Percentiles rank a stretch among this genome's conserved stretches.
These are phyloP conservation scores for Alternaria consortialis DNA, from an alignment of 2,329 filamentous ascomycete genomes.

Conservation along the genomic window DNA sequence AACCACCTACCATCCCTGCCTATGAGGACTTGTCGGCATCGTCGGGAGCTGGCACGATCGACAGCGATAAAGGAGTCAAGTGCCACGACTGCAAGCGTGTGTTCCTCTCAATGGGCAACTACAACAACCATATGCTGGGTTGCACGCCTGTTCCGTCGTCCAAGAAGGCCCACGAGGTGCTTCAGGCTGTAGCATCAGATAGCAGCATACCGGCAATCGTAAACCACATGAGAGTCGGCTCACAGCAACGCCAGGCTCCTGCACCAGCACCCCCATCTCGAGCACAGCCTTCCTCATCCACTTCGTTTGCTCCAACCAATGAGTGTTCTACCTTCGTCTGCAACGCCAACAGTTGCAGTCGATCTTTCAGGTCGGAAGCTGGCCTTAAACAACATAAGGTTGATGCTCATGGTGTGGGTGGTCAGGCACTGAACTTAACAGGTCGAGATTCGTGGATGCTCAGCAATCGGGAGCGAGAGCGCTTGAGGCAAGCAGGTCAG, in stretches of 20 bases:
- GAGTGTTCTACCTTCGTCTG: conserved; percentile 16
- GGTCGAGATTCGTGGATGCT: conserved; percentile 39
- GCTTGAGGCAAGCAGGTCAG: conserved; percentile 22
- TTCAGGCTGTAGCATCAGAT: background rate
- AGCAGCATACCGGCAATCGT: no score
- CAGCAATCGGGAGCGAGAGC: conserved; percentile 22
- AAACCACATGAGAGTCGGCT: background rate
- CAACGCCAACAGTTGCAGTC: conserved; percentile 22
- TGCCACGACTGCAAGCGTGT: conserved; percentile 34
- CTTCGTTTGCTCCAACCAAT: background rate
- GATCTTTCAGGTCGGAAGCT: conserved; percentile 28
- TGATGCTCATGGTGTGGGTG: conserved; percentile 37
- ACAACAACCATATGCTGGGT: conserved; percentile 33
- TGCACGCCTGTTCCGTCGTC: conserved; percentile 19
- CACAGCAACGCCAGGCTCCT: background rate
- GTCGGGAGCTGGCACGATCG: conserved; percentile 17
- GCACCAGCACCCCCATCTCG: background rate
- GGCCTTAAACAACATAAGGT: conserved; percentile 31
- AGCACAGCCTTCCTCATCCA: background rate
- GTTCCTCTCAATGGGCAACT: conserved; percentile 26
- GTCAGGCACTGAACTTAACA: conserved; percentile 26
- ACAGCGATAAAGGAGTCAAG: conserved; percentile 10
- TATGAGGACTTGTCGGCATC: conserved; percentile 8
- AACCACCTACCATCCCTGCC: background rate
- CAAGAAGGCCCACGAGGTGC: background rate